Evolutionary conservation across 768 basidiomycete genomes (phyloP).

Genomic region (Auriscalpium orientale): DNA sequence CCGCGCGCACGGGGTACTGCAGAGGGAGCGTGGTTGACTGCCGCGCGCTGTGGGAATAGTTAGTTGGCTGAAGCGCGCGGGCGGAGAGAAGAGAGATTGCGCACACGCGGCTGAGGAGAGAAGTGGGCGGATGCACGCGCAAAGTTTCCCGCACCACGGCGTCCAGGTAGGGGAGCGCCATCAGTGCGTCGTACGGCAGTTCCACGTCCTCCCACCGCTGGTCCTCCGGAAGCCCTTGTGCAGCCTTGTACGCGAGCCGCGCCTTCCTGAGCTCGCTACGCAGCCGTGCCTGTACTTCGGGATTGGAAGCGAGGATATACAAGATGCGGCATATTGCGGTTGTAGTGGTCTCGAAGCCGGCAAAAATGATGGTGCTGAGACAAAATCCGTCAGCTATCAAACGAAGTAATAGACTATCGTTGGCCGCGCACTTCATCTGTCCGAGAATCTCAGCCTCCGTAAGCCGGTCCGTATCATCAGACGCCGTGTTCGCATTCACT

Average conservation of each 20-base stretch:
- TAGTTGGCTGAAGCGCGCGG: not conserved
- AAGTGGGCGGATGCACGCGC: slow-evolving; percentile 29
- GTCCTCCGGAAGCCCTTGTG: not conserved
- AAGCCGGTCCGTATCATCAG: slow-evolving; percentile 24
- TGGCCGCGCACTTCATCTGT: slow-evolving; percentile 21
- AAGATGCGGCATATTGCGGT: slow-evolving; percentile 16
- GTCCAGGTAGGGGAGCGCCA: slow-evolving; percentile 38
- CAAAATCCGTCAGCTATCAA: not conserved
- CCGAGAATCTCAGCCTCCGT: slow-evolving; percentile 30
- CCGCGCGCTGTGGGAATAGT: slow-evolving; percentile 16
- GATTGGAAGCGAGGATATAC: slow-evolving; percentile 20
- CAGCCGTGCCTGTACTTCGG: slow-evolving; percentile 25
- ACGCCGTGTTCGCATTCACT: slow-evolving; percentile 34
- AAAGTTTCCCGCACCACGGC: slow-evolving; percentile 35
- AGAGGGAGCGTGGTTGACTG: slow-evolving; percentile 1
- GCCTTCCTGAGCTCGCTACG: slow-evolving; percentile 27
- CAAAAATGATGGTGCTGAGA: slow-evolving; percentile 18
- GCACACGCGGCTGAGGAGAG: slow-evolving; percentile 25
- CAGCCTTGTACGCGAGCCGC: slow-evolving; percentile 14
- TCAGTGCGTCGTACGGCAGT: slow-evolving; percentile 33
- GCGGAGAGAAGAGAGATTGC: not conserved
- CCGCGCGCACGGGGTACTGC: not conserved
- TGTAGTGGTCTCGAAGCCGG: slow-evolving; percentile 23
- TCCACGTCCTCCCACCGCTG: slow-evolving; percentile 23
- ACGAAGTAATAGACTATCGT: not conserved